A percentile compares a stretch with the other conserved stretches of the same genome.
These are phyloP conservation scores for Hypoxylon subgilvum DNA, from an alignment of 495 filamentous ascomycete species.

Conservation along the genomic window DNA sequence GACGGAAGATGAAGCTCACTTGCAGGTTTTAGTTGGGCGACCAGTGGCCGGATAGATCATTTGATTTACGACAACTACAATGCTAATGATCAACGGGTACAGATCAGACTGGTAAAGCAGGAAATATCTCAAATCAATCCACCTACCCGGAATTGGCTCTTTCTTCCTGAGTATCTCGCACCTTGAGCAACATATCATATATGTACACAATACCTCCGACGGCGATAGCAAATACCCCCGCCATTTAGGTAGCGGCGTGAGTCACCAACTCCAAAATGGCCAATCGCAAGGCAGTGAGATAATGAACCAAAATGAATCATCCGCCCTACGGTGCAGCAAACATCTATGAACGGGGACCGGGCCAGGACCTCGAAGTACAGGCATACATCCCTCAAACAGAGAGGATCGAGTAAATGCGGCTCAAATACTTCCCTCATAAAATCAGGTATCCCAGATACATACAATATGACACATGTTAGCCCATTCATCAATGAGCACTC, in stretches of 20 bases:
- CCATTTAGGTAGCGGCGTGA: constrained; percentile 7
- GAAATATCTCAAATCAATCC: no score
- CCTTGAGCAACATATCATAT: no score
- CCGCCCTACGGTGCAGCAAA: constrained; percentile 39
- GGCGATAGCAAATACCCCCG: no score
- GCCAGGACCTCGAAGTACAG: no score
- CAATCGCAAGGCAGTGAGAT: constrained; percentile 21
- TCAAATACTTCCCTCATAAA: neutral
- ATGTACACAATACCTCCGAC: no score
- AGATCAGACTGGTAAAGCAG: no score
- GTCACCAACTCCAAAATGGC: constrained; percentile 6
- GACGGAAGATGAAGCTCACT: constrained; percentile 36
- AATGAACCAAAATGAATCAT: constrained; percentile 43
- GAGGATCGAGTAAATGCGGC: neutral
- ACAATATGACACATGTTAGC: constrained; percentile 5
- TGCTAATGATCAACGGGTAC: no score
- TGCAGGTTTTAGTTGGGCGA: constrained; percentile 47
- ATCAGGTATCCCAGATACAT: no score
- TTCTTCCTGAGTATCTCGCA: neutral
- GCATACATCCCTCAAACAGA: neutral
- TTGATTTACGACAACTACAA: neutral
- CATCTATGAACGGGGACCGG: no score
- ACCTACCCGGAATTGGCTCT: no score
- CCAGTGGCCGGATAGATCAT: constrained; percentile 13
- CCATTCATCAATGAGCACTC: no score